Percentiles rank a stretch among this genome's conserved stretches.
These are phyloP conservation scores for Fonsecaea erecta DNA, from an alignment of 2,329 filamentous ascomycete species.

Conservation along the genomic window DNA sequence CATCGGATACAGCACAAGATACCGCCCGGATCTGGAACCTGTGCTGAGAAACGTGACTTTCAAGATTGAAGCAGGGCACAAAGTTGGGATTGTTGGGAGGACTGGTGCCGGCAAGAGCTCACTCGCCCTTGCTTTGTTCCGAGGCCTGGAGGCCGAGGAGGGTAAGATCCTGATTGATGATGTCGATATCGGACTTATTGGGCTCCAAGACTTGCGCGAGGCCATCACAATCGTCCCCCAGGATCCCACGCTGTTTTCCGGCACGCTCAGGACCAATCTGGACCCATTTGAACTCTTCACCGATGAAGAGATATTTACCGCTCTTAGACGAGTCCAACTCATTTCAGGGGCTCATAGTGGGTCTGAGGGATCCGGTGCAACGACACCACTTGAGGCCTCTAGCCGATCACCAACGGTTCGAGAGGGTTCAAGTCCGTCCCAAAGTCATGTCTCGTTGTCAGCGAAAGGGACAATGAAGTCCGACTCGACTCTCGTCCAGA, in stretches of 20 bases:
- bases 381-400: constrained; percentile 42
- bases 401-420: constrained; percentile 40
- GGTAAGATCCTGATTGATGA: constrained; percentile 90
- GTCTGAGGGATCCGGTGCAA: constrained; percentile 43
- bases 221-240: constrained; percentile 97
- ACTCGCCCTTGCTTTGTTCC: constrained; percentile 88
- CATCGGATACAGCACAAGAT: constrained; percentile 83
- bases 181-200: constrained; percentile 87
- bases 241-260: constrained; percentile 61
- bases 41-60: constrained; percentile 85
- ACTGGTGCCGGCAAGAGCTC: constrained; percentile 98
- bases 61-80: constrained; percentile 82
- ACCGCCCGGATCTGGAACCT: constrained; percentile 82
- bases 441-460: constrained; percentile 37
- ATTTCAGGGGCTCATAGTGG: constrained; percentile 60
- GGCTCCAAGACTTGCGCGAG: constrained; percentile 89
- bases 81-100: constrained; percentile 93
- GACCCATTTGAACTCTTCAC: constrained; percentile 90
- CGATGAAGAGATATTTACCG: constrained; percentile 86
- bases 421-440: constrained; percentile 23
- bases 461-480: constrained; percentile 34
- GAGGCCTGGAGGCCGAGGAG: constrained; percentile 85
- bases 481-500: constrained; percentile 30
- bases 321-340: constrained; percentile 84
- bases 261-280: constrained; percentile 64